Base-by-base conservation (phyloP, 1,284 basidiomycete species). In the Quambalaria eucalypti region DNA sequence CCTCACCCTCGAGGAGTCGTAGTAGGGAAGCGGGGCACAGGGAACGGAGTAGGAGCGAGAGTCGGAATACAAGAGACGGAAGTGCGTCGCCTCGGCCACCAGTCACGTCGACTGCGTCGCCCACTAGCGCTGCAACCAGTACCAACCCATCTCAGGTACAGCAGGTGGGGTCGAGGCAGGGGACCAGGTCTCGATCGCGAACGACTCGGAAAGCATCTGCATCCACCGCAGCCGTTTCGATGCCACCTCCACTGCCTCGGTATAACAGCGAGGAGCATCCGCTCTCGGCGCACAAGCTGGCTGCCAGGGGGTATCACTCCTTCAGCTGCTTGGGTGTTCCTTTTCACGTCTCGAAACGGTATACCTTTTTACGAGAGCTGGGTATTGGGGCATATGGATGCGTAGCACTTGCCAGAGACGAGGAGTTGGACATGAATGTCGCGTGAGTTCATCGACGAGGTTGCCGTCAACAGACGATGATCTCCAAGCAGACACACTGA, bases 351-450 rank as follows among this genome's bases (percentile, higher is more conserved):
- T 62, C 66, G 50, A 68, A 65, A 57, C 61, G 70, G 1, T 75
- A 75, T 50, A 61, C 64, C 5, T 71, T 73, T 40, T 48, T 71
- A 8, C 68, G 73, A 21, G 71, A 74, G 52, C 65, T 75, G 38
- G 73, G 73, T 50, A 66, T 74, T 28, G 73, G 73, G 16, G 70
- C 73, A 5, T 75, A 75, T 39, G 73, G 73, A 16, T 75, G 71
- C 40, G 73, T 75, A 2, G 73, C 73, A 4, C 60, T 75, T 6
- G 66, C 66, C 8, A 58, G 62, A 25, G 73, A 75, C 48, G 49
- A 59, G 33, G 57, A 67, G 48, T 56, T 69, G 23, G 65, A 67
- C 16, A 66, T 60, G 57, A 69, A 74, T 21, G 73, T 74, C 10
- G 73, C 73, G 49, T 61, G 54, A 55, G 60, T 61, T n/a, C 16